Evolutionary conservation across 192 early-diverging fungal genomes (phyloP).

Genomic region (Oehlia diaphana): DNA sequence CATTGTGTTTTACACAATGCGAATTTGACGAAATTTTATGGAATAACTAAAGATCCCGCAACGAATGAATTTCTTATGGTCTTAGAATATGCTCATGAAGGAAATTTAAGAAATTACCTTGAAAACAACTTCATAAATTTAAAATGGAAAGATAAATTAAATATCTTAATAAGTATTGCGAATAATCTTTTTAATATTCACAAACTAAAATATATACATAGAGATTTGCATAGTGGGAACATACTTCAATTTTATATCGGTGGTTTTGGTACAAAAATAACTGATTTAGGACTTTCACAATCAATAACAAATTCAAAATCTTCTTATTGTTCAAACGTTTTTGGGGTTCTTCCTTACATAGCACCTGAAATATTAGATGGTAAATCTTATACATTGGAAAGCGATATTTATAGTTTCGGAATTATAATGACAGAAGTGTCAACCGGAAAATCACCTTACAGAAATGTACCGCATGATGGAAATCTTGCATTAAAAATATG

Average conservation of each 20-base stretch:
- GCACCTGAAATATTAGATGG: neutral
- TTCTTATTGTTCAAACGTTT: neutral
- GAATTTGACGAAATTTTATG: neutral
- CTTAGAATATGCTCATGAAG: constrained; percentile 40
- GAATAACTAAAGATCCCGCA: constrained; percentile 7
- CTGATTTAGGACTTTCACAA: no score
- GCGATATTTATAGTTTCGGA: constrained; percentile 45
- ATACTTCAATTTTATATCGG: constrained; percentile 27
- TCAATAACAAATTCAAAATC: neutral
- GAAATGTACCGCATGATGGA: constrained; percentile 25
- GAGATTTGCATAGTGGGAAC: constrained; percentile 46
- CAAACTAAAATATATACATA: constrained; percentile 40
- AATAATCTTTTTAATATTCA: constrained; percentile 43
- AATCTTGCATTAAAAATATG: constrained; percentile 28
- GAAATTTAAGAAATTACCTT: constrained; percentile 37
- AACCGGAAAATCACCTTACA: constrained; percentile 37
- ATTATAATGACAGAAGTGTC: constrained; percentile 22
- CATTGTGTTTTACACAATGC: neutral
- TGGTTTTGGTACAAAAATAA: neutral
- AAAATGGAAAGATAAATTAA: constrained; percentile 18
- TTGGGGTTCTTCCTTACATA: constrained; percentile 10
- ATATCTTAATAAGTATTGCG: constrained; percentile 17
- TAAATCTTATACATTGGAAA: neutral
- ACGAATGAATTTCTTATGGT: constrained; percentile 27
- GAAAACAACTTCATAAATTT: constrained; percentile 32